These are phyloP conservation scores for Neobulgaria alba DNA, from an alignment of 2,329 filamentous ascomycete species.

Conservation along the genomic window DNA sequence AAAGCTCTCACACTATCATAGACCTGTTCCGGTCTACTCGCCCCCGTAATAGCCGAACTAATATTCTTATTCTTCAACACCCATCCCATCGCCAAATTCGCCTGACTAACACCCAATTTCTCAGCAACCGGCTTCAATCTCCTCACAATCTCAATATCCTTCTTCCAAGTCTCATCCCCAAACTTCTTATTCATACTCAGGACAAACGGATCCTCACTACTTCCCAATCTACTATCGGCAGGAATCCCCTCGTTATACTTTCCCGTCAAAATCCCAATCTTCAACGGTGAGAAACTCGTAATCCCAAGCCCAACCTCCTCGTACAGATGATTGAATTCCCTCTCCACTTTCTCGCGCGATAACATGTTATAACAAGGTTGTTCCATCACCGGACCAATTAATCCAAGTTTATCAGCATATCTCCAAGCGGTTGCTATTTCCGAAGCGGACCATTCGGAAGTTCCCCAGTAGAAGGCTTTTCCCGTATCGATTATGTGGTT, in stretches of 20 bases:
- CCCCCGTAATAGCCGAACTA: conserved; percentile 52
- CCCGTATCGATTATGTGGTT: conserved; percentile 61
- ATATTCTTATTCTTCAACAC: conserved; percentile 53
- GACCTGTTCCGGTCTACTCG: conserved; percentile 49
- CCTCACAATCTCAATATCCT: conserved; percentile 50
- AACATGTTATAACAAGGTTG: conserved; percentile 62
- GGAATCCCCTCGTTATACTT: conserved; percentile 60
- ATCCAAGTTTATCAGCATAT: conserved; percentile 48
- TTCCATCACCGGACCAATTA: conserved; percentile 57
- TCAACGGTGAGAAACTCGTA: conserved; percentile 55
- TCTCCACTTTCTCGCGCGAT: conserved; percentile 52
- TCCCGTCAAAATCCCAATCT: conserved; percentile 52
- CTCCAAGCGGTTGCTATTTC: conserved; percentile 57
- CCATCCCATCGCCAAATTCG: conserved; percentile 50
- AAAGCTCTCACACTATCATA: conserved; percentile 51
- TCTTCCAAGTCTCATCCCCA: conserved; percentile 43
- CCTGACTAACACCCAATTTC: conserved; percentile 40
- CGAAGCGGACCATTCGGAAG: conserved; percentile 57
- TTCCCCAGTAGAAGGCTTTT: conserved; percentile 64
- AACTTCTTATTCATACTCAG: conserved; percentile 35
- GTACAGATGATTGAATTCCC: conserved; percentile 53
- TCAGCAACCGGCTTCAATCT: conserved; percentile 55
- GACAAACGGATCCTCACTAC: conserved; percentile 42
- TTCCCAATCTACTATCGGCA: conserved; percentile 47
- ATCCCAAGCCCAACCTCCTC: conserved; percentile 50